These are phyloP conservation scores for Styphnolobium japonicum DNA, from an alignment of 306 rosid species.

Conservation along the genomic window DNA sequence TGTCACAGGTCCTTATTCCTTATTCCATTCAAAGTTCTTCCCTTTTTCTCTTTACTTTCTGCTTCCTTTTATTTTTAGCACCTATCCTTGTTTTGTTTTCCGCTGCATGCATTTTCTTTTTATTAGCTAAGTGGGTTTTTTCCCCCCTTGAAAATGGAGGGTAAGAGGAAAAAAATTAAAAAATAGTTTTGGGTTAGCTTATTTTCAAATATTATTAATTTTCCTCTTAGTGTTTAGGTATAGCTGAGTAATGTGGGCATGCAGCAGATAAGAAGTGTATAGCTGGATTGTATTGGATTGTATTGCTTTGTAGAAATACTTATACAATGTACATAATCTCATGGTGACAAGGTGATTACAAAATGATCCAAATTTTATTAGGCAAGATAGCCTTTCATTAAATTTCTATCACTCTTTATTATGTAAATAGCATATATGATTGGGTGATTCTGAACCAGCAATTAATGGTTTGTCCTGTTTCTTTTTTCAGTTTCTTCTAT, in stretches of 20 bases:
- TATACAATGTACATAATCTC: not conserved
- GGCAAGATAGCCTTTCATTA: slow-evolving; percentile 8
- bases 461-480: not conserved
- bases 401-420: not conserved
- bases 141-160: not conserved
- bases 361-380: not conserved
- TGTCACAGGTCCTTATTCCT: slow-evolving; percentile 12
- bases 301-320: not conserved
- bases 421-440: not conserved
- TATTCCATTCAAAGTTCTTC: not conserved
- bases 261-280: not conserved
- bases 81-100: not conserved
- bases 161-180: not conserved
- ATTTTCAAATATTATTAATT: no score
- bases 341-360: not conserved
- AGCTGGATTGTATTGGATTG: slow-evolving; percentile 3
- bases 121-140: not conserved
- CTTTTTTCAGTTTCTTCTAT: not conserved
- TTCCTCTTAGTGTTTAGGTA: no score
- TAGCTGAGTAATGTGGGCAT: no score
- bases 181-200: no score
- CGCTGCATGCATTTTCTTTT: not conserved
- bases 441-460: not conserved
- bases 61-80: not conserved
- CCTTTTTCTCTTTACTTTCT: not conserved